These are phyloP conservation scores for Chrysoporthe austroafricana DNA, from an alignment of 2,329 filamentous ascomycete species.

Conservation along the genomic window DNA sequence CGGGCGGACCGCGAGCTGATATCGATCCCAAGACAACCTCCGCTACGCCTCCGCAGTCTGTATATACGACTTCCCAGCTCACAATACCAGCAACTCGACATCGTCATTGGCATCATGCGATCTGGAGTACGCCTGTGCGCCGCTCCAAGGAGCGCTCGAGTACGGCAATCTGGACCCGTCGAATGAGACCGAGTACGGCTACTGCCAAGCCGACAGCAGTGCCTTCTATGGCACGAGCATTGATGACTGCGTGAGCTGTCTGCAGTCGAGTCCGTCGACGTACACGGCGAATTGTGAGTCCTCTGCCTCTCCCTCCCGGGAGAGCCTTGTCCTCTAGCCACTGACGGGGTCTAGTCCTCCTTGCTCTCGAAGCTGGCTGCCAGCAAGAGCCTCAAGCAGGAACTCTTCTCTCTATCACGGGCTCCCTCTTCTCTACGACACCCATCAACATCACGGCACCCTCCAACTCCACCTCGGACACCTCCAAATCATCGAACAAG, in stretches of 20 bases:
- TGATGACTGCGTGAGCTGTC: constrained; percentile 47
- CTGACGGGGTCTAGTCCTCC: constrained; percentile 45
- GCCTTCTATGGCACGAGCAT: constrained; percentile 39
- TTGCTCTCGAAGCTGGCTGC: constrained; percentile 53
- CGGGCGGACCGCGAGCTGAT: constrained; percentile 29
- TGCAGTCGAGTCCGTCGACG: constrained; percentile 41
- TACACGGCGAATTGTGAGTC: constrained; percentile 56
- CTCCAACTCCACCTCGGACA: constrained; percentile 32
- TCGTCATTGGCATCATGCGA: constrained; percentile 40
- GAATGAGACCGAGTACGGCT: constrained; percentile 46
- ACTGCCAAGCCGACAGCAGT: constrained; percentile 47
- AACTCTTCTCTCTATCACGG: constrained; percentile 44
- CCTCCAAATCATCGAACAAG: constrained; percentile 21
- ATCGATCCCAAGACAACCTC: constrained; percentile 48
- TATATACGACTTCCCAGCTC: constrained; percentile 44
- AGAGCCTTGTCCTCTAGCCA: neutral
- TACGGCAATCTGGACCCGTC: constrained; percentile 40
- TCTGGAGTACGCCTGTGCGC: constrained; percentile 45
- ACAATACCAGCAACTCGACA: constrained; percentile 39
- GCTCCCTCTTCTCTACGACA: constrained; percentile 45
- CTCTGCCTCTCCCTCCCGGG: neutral
- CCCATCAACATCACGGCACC: constrained; percentile 46
- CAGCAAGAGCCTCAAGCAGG: constrained; percentile 48
- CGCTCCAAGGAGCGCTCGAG: constrained; percentile 44
- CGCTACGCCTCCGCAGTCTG: constrained; percentile 53